Percentiles rank a stretch among this genome's conserved stretches.
Conservation (phyloP, 1,284 basidiomycete genomes). For the Phenoliferia sp. region DNA sequence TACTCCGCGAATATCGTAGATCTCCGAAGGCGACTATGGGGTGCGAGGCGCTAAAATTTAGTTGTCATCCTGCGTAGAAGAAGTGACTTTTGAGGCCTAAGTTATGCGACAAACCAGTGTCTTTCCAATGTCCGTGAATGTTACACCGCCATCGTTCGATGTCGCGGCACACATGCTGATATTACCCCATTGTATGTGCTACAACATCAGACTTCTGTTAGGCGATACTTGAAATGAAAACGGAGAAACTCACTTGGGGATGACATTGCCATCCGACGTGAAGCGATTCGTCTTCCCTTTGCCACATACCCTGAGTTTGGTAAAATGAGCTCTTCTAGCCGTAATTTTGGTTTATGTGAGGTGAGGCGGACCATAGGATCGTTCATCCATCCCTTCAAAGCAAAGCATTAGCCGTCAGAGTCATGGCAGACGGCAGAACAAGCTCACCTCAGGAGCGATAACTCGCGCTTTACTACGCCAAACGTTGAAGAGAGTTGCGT, state of each 20-base stretch:
- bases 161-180: slow-evolving; percentile 33
- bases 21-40: slow-evolving; percentile 20
- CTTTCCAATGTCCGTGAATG: slow-evolving; percentile 23
- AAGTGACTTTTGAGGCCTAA: not conserved
- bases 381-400: slow-evolving; percentile 38
- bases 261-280: slow-evolving; percentile 34
- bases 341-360: no score
- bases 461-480: slow-evolving; percentile 32
- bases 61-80: not conserved
- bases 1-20: slow-evolving; percentile 36
- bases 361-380: slow-evolving; percentile 36
- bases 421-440: no score
- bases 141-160: slow-evolving; percentile 24
- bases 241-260: slow-evolving; percentile 17
- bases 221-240: not conserved
- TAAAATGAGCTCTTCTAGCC: no score
- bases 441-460: slow-evolving; percentile 30
- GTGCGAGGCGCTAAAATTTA: no score
- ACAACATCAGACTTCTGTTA: not conserved
- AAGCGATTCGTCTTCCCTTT: slow-evolving; percentile 22
- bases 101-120: slow-evolving; percentile 14
- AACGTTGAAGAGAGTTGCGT: slow-evolving; percentile 28
- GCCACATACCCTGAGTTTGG: no score
- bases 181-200: slow-evolving; percentile 29
- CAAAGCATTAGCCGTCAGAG: no score